Conservation (phyloP, 2,329 filamentous ascomycete species). For the Leptographium galeiforme region DNA sequence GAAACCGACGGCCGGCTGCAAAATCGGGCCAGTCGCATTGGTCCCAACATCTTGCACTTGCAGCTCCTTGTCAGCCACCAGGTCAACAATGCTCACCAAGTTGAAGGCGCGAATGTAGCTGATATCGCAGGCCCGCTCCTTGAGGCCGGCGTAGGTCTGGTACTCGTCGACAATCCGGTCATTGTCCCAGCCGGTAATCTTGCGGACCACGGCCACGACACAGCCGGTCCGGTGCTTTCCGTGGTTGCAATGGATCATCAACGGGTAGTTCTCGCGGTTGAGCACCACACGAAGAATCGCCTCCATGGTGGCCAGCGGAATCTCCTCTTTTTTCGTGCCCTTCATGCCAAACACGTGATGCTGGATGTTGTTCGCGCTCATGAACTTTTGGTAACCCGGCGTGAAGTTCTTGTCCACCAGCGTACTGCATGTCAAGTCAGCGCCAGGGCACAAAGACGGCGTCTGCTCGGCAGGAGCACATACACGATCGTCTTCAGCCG, state of each 20-base stretch:
- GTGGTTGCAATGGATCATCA: slow-evolving; percentile 87
- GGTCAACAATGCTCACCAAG: slow-evolving; percentile 20
- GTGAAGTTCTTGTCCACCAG: slow-evolving; percentile 49
- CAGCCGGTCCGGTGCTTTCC: slow-evolving; percentile 89
- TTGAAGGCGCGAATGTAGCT: slow-evolving; percentile 42
- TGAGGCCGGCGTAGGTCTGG: slow-evolving; percentile 46
- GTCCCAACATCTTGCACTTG: neutral
- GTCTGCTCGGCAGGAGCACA: slow-evolving; percentile 17
- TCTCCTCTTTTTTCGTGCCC: slow-evolving; percentile 74
- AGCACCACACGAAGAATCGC: slow-evolving; percentile 59
- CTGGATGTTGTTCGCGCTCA: slow-evolving; percentile 51
- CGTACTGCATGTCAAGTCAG: slow-evolving; percentile 29
- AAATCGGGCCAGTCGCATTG: neutral
- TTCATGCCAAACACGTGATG: slow-evolving; percentile 67
- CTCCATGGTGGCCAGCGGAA: slow-evolving; percentile 53
- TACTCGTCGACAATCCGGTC: slow-evolving; percentile 60
- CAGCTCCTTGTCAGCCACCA: slow-evolving; percentile 13
- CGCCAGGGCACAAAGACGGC: neutral
- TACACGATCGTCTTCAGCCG: slow-evolving; percentile 70
- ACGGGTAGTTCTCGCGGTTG: slow-evolving; percentile 59
- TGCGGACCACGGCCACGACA: slow-evolving; percentile 68
- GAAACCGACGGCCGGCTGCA: slow-evolving; percentile 10
- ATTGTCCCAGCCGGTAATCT: slow-evolving; percentile 54
- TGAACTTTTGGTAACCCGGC: slow-evolving; percentile 44
- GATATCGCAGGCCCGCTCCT: slow-evolving; percentile 46